A percentile compares a stretch with the other conserved stretches of the same genome.
Conservation (phyloP, 1,284 basidiomycete genomes). For the Ustilago tritici region DNA sequence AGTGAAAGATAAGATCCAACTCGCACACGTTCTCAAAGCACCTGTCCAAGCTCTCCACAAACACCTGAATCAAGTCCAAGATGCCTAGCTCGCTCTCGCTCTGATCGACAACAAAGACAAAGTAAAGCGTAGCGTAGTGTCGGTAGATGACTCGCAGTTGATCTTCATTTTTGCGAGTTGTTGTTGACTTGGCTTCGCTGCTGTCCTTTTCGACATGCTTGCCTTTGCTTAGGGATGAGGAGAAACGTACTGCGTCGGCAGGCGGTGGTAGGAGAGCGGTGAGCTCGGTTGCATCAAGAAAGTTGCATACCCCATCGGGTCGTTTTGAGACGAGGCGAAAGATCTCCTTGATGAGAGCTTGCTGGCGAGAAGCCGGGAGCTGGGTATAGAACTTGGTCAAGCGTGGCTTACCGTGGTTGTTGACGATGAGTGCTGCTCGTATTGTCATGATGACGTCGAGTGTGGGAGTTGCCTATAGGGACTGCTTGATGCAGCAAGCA, state of each 20-base stretch:
- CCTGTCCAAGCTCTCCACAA: constrained; percentile 94
- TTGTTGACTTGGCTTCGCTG: background rate
- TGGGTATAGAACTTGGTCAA: constrained; percentile 90
- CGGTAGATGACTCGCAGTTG: constrained; percentile 67
- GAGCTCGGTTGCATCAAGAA: constrained; percentile 67
- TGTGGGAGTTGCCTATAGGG: background rate
- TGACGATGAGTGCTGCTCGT: constrained; percentile 84
- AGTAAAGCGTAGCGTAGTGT: constrained; percentile 93
- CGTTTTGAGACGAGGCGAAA: constrained; percentile 65
- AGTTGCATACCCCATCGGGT: constrained; percentile 66
- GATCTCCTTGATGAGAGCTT: constrained; percentile 64
- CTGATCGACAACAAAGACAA: constrained; percentile 94
- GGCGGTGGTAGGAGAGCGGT: constrained; percentile 61
- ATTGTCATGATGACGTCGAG: constrained; percentile 76
- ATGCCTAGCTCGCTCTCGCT: constrained; percentile 96
- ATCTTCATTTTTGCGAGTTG: constrained; percentile 32
- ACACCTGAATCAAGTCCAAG: constrained; percentile 97
- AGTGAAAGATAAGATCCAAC: constrained; percentile 97
- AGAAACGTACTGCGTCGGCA: constrained; percentile 42
- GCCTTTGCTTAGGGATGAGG: constrained; percentile 20
- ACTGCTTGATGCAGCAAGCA: background rate
- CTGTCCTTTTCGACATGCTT: constrained; percentile 9
- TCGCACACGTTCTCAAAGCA: constrained; percentile 99
- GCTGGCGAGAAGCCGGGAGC: constrained; percentile 61
- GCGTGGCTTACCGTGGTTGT: constrained; percentile 89